phyloP scores from a whole-genome alignment of 1,284 basidiomycete genomes.

The Hypsizygus ulmarius region DNA sequence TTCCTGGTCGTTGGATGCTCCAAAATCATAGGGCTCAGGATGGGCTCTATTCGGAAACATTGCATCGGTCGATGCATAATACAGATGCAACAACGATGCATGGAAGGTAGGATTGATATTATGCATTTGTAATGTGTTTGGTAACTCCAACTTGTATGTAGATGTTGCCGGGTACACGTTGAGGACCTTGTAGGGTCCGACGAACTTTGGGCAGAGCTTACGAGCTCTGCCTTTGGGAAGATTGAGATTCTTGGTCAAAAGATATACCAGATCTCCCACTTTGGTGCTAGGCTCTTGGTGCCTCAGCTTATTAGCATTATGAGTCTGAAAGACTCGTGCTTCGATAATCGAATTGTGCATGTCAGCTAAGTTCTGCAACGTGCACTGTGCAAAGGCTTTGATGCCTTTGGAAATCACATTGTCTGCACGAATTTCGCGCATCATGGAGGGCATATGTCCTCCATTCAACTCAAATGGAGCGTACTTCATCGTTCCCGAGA shows the following conservation, averaged over 20 bases:
- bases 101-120: too few species aligned
- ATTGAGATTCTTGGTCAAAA: slow-evolving; percentile 29
- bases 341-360: slow-evolving; percentile 31
- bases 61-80: neutral
- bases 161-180: slow-evolving; percentile 21
- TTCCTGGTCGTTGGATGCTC: neutral
- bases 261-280: slow-evolving; percentile 26
- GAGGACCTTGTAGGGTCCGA: slow-evolving; percentile 28
- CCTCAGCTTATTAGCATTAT: slow-evolving; percentile 24
- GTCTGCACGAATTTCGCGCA: slow-evolving; percentile 2
- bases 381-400: slow-evolving; percentile 21
- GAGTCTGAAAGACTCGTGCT: slow-evolving; percentile 24
- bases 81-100: neutral
- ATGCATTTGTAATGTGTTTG: slow-evolving; percentile 4
- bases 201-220: neutral
- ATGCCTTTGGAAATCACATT: slow-evolving; percentile 20
- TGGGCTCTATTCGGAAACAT: neutral
- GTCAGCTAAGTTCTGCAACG: slow-evolving; percentile 20
- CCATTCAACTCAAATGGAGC: slow-evolving; percentile 37
- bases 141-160: slow-evolving; percentile 26
- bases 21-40: neutral
- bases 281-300: slow-evolving; percentile 14
- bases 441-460: slow-evolving; percentile 21
- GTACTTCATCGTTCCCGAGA: slow-evolving; percentile 30
- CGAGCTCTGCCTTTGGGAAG: slow-evolving; percentile 26